Conservation (phyloP, 176 grass and related monocot species). For the Oryza glumipatula region DNA sequence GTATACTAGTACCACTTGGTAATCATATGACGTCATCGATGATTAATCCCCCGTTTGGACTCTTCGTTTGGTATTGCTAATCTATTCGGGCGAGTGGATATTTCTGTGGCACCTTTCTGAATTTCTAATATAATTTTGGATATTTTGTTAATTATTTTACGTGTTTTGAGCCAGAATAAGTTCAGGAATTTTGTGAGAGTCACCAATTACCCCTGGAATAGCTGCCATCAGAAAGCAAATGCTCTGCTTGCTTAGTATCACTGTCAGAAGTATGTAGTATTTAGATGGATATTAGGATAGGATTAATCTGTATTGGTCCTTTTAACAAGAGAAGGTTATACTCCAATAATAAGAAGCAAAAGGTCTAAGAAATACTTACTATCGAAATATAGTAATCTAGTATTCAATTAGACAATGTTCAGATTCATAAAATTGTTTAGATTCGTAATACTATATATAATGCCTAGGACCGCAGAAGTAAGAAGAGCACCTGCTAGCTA, state of each 20-base stretch:
- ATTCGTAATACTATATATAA: too few relatives aligned
- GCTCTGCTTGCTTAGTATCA: neutral
- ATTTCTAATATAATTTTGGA: neutral
- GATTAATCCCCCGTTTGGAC: neutral
- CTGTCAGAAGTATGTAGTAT: neutral
- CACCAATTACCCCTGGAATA: neutral
- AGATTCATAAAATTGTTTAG: too few relatives aligned
- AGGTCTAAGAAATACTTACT: too few relatives aligned
- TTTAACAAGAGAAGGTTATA: neutral
- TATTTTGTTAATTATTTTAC: neutral
- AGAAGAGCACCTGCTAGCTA: neutral
- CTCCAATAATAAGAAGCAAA: neutral
- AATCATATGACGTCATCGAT: neutral
- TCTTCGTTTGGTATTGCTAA: neutral
- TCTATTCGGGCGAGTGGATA: neutral
- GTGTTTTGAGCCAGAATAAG: neutral
- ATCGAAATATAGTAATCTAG: too few relatives aligned
- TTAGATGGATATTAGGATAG: neutral
- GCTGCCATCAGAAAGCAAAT: neutral
- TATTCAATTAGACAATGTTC: too few relatives aligned
- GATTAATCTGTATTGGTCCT: neutral
- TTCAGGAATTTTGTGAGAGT: neutral
- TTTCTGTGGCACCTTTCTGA: neutral
- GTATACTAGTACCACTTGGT: neutral
- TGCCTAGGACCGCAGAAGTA: too few relatives aligned